These are phyloP conservation scores for Calonectria hongkongensis DNA, from an alignment of 2,329 filamentous ascomycete genomes.

Conservation along the genomic window DNA sequence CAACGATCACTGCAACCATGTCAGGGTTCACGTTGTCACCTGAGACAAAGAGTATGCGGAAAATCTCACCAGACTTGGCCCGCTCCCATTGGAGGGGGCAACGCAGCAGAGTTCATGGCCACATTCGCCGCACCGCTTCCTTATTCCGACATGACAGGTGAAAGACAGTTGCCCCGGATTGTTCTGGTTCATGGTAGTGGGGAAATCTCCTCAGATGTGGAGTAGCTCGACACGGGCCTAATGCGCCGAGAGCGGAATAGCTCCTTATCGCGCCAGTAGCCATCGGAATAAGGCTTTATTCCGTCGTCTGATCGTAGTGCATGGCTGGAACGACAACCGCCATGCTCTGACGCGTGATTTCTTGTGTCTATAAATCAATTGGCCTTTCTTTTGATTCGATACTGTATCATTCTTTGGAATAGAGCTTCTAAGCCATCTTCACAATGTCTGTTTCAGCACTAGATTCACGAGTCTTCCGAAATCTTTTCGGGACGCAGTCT, in stretches of 20 bases:
- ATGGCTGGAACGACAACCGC: background rate
- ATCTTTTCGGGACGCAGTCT: conserved; percentile 71
- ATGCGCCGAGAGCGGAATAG: conserved; percentile 2
- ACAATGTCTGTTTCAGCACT: conserved; percentile 53
- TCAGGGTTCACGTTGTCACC: background rate
- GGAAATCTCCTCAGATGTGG: background rate
- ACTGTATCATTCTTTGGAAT: background rate
- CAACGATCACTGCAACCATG: conserved; percentile 14
- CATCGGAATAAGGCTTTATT: conserved; percentile 1
- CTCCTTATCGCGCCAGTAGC: background rate
- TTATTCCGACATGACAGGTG: conserved; percentile 12
- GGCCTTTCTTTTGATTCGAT: conserved; percentile 11
- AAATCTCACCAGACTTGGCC: conserved; percentile 18
- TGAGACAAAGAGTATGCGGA: background rate
- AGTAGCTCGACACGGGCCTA: background rate
- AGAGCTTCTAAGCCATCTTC: background rate
- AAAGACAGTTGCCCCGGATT: background rate
- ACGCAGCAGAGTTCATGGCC: background rate
- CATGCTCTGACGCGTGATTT: background rate
- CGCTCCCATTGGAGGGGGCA: conserved; percentile 6
- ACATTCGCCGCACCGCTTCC: background rate
- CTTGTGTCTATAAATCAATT: conserved; percentile 14
- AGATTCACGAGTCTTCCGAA: conserved; percentile 70
- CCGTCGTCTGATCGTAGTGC: background rate
- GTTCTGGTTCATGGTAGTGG: background rate